Evolutionary conservation across 352 stramenopile species (phyloP).

Genomic region (Phytophthora uliginosa): DNA sequence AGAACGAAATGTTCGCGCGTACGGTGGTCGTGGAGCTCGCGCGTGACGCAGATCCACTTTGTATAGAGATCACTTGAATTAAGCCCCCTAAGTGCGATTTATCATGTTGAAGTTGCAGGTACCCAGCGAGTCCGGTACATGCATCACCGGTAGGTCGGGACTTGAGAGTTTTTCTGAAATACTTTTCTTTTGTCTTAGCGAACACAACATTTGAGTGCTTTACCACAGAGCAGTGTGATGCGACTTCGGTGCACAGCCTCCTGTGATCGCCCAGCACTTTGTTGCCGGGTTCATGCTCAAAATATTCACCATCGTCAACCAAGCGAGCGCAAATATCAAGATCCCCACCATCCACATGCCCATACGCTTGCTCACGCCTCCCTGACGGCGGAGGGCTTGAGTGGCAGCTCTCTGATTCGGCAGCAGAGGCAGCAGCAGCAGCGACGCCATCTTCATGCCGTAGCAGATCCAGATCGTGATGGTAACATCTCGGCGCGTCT

Average conservation of each 20-base stretch:
- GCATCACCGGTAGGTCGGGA: too few relatives aligned
- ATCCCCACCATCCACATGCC: slow-evolving; percentile 50
- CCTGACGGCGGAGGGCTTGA: slow-evolving; percentile 51
- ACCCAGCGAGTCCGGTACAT: too few relatives aligned
- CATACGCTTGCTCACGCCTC: slow-evolving; percentile 48
- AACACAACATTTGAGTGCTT: background rate
- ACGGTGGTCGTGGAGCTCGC: slow-evolving; percentile 47
- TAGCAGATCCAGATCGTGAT: slow-evolving; percentile 73
- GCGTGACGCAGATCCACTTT: slow-evolving; percentile 31
- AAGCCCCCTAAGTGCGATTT: background rate
- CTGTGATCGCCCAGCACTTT: slow-evolving; percentile 70
- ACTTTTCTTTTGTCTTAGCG: background rate
- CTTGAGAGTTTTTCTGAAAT: background rate
- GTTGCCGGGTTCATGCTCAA: slow-evolving; percentile 61
- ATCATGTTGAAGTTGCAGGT: background rate
- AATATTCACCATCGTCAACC: slow-evolving; percentile 55
- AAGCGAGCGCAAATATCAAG: slow-evolving; percentile 45
- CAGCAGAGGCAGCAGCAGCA: slow-evolving; percentile 59
- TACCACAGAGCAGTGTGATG: background rate
- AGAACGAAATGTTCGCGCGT: slow-evolving; percentile 52
- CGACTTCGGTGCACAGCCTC: slow-evolving; percentile 48
- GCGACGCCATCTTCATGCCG: slow-evolving; percentile 60
- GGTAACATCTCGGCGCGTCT: slow-evolving; percentile 64
- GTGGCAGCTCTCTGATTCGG: slow-evolving; percentile 61
- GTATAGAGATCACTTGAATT: too few relatives aligned